These are phyloP conservation scores for Xylaria sp. DNA, from an alignment of 2,329 filamentous ascomycete species.

Conservation along the genomic window DNA sequence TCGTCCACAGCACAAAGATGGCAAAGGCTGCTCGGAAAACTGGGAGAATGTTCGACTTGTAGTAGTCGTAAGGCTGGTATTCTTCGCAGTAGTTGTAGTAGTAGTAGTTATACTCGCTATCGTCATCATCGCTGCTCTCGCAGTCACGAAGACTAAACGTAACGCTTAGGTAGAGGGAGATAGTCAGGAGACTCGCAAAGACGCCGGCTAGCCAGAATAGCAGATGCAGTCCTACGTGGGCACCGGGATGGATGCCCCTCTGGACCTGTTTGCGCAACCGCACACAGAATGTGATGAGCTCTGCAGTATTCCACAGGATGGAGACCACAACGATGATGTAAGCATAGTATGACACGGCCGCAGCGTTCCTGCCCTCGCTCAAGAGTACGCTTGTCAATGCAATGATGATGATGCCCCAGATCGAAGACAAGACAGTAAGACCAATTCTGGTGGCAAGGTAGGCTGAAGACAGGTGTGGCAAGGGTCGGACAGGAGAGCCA, in stretches of 20 bases:
- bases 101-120: conserved; percentile 19
- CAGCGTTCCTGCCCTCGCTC: conserved; percentile 18
- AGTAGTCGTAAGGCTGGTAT: conserved; percentile 20
- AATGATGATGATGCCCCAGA: conserved; percentile 44
- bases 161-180: conserved; percentile 23
- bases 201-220: conserved; percentile 46
- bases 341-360: conserved; percentile 34
- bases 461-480: conserved; percentile 42
- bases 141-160: conserved; percentile 17
- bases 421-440: conserved; percentile 41
- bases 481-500: conserved; percentile 40
- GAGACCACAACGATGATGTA: conserved; percentile 43
- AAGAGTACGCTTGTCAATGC: conserved; percentile 42
- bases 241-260: conserved; percentile 49
- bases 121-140: conserved; percentile 5
- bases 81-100: conserved; percentile 41
- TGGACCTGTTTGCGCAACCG: conserved; percentile 42
- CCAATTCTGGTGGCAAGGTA: conserved; percentile 44
- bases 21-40: conserved; percentile 68
- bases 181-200: conserved; percentile 41
- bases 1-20: conserved; percentile 78
- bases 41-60: conserved; percentile 37
- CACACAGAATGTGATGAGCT: conserved; percentile 47
- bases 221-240: conserved; percentile 48
- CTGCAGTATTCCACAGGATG: conserved; percentile 47